Conservation (phyloP, 2,329 filamentous ascomycete genomes). For the Curvularia sp. region DNA sequence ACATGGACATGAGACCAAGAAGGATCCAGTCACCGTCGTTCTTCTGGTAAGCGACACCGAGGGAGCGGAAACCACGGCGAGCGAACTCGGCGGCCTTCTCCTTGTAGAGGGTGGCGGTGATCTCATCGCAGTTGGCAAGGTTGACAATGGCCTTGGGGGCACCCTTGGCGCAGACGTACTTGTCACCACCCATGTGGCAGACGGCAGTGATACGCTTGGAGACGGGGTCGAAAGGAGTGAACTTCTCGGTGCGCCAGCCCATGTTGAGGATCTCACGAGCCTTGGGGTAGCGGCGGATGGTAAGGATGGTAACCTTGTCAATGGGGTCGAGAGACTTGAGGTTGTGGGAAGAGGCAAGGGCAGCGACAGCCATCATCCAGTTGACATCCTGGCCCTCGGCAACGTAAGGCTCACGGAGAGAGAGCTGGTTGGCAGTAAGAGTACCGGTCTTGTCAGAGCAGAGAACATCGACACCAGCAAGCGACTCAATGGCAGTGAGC, state of each 20-base stretch:
- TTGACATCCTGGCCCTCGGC: slow-evolving; percentile 79
- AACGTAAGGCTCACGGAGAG: slow-evolving; percentile 78
- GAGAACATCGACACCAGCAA: slow-evolving; percentile 72
- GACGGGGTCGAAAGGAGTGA: slow-evolving; percentile 79
- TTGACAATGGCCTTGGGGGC: slow-evolving; percentile 77
- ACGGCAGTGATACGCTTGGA: slow-evolving; percentile 79
- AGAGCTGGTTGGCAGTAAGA: slow-evolving; percentile 76
- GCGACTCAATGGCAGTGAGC: slow-evolving; percentile 77
- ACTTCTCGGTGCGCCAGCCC: slow-evolving; percentile 79
- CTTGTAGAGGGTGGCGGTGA: slow-evolving; percentile 71
- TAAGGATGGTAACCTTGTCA: slow-evolving; percentile 79
- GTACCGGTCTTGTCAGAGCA: slow-evolving; percentile 86
- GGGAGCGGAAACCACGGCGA: slow-evolving; percentile 79
- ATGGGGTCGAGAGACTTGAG: slow-evolving; percentile 80
- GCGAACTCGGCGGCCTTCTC: slow-evolving; percentile 78
- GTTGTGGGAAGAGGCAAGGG: slow-evolving; percentile 79
- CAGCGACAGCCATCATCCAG: slow-evolving; percentile 85
- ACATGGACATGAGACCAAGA: slow-evolving; percentile 80
- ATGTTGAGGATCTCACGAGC: slow-evolving; percentile 76
- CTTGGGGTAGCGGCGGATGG: slow-evolving; percentile 78
- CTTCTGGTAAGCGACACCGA: slow-evolving; percentile 80
- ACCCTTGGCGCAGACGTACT: slow-evolving; percentile 77
- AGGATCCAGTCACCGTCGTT: slow-evolving; percentile 76
- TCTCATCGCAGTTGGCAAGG: slow-evolving; percentile 71
- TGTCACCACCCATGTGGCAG: slow-evolving; percentile 72